Evolutionary conservation across 1,139 yeast genomes (phyloP).

Genomic region (Geotrichum cucujoidarum): DNA sequence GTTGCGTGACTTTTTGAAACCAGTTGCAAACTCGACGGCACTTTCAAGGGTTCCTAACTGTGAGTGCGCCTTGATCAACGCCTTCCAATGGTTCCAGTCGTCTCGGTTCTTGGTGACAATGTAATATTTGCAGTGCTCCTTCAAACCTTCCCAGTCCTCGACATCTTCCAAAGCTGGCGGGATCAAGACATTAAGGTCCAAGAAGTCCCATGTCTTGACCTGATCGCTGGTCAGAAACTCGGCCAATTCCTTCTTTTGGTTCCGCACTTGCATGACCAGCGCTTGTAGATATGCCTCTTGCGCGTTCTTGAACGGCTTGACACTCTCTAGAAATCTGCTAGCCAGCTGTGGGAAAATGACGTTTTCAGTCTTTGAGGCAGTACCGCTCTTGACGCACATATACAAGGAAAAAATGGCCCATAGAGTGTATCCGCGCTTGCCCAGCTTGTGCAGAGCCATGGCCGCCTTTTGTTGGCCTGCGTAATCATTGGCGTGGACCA

Average conservation of each 20-base stretch:
- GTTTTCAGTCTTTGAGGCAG: conserved; percentile 40
- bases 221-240: conserved; percentile 34
- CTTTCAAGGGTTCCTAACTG: conserved; percentile 32
- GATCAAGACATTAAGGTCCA: conserved; percentile 54
- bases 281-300: conserved; percentile 59
- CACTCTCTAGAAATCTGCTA: conserved; percentile 45
- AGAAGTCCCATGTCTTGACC: conserved; percentile 43
- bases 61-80: conserved; percentile 44
- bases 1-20: conserved; percentile 47
- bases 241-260: conserved; percentile 35
- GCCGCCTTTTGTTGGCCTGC: conserved; percentile 37
- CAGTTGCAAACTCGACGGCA: conserved; percentile 30
- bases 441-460: conserved; percentile 28
- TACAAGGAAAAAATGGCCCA: conserved; percentile 44
- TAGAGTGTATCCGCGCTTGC: conserved; percentile 38
- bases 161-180: conserved; percentile 43
- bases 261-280: conserved; percentile 41
- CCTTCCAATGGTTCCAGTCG: conserved; percentile 38
- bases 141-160: conserved; percentile 44
- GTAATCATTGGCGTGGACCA: conserved; percentile 32
- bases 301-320: conserved; percentile 44
- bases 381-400: conserved; percentile 30
- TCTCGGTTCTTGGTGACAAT: conserved; percentile 29
- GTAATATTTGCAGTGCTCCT: conserved; percentile 30
- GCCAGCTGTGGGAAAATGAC: conserved; percentile 55